Base-by-base conservation (phyloP, 2,329 filamentous ascomycete genomes). In the Aspergillus neotritici region DNA sequence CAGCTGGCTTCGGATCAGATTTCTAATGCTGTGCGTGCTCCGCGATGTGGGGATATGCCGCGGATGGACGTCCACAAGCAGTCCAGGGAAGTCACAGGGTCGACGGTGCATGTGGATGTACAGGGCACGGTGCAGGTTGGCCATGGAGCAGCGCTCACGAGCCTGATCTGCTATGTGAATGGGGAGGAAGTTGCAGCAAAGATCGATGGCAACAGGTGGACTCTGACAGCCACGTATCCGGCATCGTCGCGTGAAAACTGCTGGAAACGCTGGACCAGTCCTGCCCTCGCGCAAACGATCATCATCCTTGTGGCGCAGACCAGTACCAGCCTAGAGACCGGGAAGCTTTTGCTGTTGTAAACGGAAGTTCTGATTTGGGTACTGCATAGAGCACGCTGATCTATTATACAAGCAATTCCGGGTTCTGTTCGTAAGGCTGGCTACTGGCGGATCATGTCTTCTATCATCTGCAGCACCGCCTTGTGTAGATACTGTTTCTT, bases 261-360 rank as follows among this genome's bases (percentile, higher is more conserved):
- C 12, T 61, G 57, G 58, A 37, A 53, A 13, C 47, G 48, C 29
- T 62, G 57, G 58, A 37, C 48, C 5, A 59, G 56, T 31, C 56
- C 58, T 43, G 47, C 56, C 36, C 34, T 57, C 6, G 47, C 39
- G 3, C 54, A 62, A 31, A 58, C 53, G 10, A 60, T 58, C 37
- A 41, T 61, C 5, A 15, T 56, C 13, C 36, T 60, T 9, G 51
- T 43, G 33, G 55, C 52, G 28, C 37, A 39, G 5, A 49, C 48
- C 0, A 46, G 41, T 10, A 32, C 25, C 7, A 44, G 46, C 2
- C 41, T 21, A 31, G 37, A 46, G 9, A 37, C 46, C 44, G 57
- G 56, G 2, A 56, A 51, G 21, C 21, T 62, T n/a, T 41, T 61
- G 25, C 33, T 60, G 13, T 40, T 60, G 5, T 60, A 44, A 44